A percentile compares a stretch with the other conserved stretches of the same genome.
Conservation (phyloP, 257 asterid species). For the Fraxinus anomala region DNA sequence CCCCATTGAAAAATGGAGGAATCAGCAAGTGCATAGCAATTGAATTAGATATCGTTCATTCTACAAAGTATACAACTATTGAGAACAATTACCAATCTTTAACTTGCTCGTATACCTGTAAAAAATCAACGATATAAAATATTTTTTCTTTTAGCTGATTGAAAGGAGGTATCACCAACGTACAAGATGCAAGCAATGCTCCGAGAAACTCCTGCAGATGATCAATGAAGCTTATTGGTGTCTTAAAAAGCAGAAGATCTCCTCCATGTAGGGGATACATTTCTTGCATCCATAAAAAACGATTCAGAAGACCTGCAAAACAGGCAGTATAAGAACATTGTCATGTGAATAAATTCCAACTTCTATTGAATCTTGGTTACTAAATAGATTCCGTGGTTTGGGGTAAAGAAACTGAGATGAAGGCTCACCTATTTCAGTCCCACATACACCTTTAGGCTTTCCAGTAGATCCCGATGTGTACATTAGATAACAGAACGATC, state of each 20-base stretch:
- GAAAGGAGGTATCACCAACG: constrained; percentile 91
- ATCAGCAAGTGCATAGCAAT: constrained; percentile 7
- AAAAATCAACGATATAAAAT: constrained; percentile 50
- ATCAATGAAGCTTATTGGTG: constrained; percentile 89
- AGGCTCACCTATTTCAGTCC: constrained; percentile 77
- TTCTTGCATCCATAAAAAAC: constrained; percentile 86
- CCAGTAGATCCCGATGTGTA: constrained; percentile 96
- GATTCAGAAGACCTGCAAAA: constrained; percentile 85
- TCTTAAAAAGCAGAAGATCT: constrained; percentile 73
- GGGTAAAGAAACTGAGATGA: constrained; percentile 8
- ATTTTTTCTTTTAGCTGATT: constrained; percentile 75
- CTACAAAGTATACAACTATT: constrained; percentile 24
- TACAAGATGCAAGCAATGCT: constrained; percentile 65
- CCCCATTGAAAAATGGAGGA: not conserved
- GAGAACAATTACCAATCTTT: constrained; percentile 16
- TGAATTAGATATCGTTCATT: constrained; percentile 11
- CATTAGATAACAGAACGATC: constrained; percentile 85
- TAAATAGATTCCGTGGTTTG: constrained; percentile 11
- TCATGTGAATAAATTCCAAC: constrained; percentile 14
- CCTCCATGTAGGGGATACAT: constrained; percentile 63
- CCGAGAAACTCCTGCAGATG: constrained; percentile 93
- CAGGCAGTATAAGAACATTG: constrained; percentile 25
- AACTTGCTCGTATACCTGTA: constrained; percentile 60
- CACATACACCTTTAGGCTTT: constrained; percentile 89
- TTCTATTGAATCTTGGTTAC: constrained; percentile 4